Base-by-base conservation (phyloP, 345 rosid genomes). In the Salix viminalis region DNA sequence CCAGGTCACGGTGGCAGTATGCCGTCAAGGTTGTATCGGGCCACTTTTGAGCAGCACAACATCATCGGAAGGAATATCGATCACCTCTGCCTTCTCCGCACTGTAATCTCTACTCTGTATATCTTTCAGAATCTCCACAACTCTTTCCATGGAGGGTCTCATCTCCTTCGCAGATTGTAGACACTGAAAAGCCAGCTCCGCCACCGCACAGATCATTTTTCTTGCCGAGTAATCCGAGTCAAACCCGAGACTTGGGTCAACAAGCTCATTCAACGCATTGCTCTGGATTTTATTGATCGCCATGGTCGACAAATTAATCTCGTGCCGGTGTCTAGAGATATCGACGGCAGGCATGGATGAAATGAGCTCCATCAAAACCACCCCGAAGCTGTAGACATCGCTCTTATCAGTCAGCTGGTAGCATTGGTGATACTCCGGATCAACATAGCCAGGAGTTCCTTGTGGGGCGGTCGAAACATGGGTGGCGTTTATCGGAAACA, bases 401-500 rank as follows among this genome's bases (percentile, higher is more conserved):
- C 99, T 95, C 86, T 91, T 95, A 74, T 79, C 84, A 0, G 97
- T 91, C 64, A 95, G 86, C 68, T 93, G 99, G 80, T 91, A 95
- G 78, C 94, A 90, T 67, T 89, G 84, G 75, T 89, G 94, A 77
- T 95, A 95, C 75, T 95, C 99, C 1, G 99, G 99, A 76, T 93
- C 99, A 2, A 95, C 90, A 26, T 95, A 95, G 21, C 99, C 99
- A 0, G 99, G 99, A 52, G 99, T 95, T 21, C 99, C 99, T 74
- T 95, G 97, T 16, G 99, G 99, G 60, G 93, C 90, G 4, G 99
- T 95, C 0, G 97, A 95, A 74, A 95, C 87, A 62, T 95, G 99
- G 2, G 99, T 87, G 71, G 44, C 89, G 72, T 87, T 69, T 0
- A n/a, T 52, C 10, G 97, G 99, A 61, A 92, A 95, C 54, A 93